Evolutionary conservation across 83 land plant genomes (phyloP), one percentile per base, ranked within the genome.

Genomic region (Picea engelmannii): DNA sequence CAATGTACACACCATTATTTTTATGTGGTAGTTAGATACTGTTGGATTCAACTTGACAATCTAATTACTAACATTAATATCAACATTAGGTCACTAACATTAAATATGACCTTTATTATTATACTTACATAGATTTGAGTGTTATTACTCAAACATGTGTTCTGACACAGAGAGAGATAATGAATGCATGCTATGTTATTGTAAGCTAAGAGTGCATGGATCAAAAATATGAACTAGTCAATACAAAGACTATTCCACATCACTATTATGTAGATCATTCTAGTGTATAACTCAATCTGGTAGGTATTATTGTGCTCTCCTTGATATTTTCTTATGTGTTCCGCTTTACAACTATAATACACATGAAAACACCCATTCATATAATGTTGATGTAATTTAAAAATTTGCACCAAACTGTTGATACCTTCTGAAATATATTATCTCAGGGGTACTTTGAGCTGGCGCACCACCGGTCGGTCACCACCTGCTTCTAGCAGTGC

Each of bases 371-470:
- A 71, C 10, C 58, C 21, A 49, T 49, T 49, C 55, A 49, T 9
- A 49, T 49, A 49, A 49, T 49, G 55, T 10, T 13, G 10, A 49
- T 49, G 55, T 11, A 49, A 49, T 49, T 49, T 11, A 49, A 49
- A 9, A 49, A 49, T 42, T 9, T 71, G 10, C 44, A 3, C 76
- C 76, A 71, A 42, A 47, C 23, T 73, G 25, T 42, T 73, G 21
- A 2, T 40, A 44, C 23, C 12, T 42, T n/a, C 25, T n/a, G 10
- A 0, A 21, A 42, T 42, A 73, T 42, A 42, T 23, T n/a, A 42
- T 61, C 7, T 10, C 62, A 91, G 93, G 83, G 93, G 93, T 65
- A 91, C 91, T 20, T 82, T 87, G 66, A 85, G 87, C 62, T 91
- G 93, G 93, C 89, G 93, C 5, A 87, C 66, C 76, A 35, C 79